Evolutionary conservation across 805 yeast genomes (phyloP).

Genomic region (Lachancea sp.): DNA sequence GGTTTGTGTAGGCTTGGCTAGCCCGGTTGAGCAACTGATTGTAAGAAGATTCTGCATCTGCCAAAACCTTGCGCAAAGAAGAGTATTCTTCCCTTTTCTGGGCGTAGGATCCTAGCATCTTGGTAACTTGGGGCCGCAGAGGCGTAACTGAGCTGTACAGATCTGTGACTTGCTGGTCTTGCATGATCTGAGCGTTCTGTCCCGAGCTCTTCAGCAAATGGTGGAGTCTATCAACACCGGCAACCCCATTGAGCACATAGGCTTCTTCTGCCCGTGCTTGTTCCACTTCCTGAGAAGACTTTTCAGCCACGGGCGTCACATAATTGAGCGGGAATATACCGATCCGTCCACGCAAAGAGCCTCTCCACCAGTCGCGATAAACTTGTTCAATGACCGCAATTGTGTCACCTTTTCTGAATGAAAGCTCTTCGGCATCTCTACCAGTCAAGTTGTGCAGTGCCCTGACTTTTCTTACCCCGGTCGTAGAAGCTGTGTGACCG

Average conservation of each 20-base stretch:
- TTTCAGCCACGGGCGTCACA: slow-evolving; percentile 70
- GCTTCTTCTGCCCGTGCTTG: slow-evolving; percentile 47
- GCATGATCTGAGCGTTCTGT: slow-evolving; percentile 35
- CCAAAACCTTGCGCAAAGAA: slow-evolving; percentile 62
- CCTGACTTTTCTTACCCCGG: slow-evolving; percentile 56
- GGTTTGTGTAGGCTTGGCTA: background rate
- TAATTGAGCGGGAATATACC: slow-evolving; percentile 94
- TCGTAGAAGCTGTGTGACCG: slow-evolving; percentile 9
- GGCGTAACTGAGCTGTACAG: slow-evolving; percentile 69
- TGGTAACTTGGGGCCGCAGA: slow-evolving; percentile 67
- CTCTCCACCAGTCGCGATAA: slow-evolving; percentile 94
- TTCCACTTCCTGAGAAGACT: slow-evolving; percentile 52
- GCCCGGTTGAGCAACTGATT: slow-evolving; percentile 59
- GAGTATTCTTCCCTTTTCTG: slow-evolving; percentile 71
- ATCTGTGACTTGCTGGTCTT: slow-evolving; percentile 61
- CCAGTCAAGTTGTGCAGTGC: slow-evolving; percentile 80
- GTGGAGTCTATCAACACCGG: slow-evolving; percentile 61
- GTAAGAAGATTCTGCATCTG: slow-evolving; percentile 61
- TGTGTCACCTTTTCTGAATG: slow-evolving; percentile 81
- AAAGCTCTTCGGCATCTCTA: slow-evolving; percentile 77
- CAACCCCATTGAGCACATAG: slow-evolving; percentile 45
- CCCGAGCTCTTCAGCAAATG: slow-evolving; percentile 28
- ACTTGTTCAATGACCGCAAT: slow-evolving; percentile 83
- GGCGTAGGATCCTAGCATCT: slow-evolving; percentile 70
- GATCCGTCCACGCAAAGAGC: slow-evolving; percentile 67